Percentiles rank a stretch among this genome's conserved stretches.
Evolutionary conservation across 768 basidiomycete genomes (phyloP).

Genomic region (Auricularia cornea): DNA sequence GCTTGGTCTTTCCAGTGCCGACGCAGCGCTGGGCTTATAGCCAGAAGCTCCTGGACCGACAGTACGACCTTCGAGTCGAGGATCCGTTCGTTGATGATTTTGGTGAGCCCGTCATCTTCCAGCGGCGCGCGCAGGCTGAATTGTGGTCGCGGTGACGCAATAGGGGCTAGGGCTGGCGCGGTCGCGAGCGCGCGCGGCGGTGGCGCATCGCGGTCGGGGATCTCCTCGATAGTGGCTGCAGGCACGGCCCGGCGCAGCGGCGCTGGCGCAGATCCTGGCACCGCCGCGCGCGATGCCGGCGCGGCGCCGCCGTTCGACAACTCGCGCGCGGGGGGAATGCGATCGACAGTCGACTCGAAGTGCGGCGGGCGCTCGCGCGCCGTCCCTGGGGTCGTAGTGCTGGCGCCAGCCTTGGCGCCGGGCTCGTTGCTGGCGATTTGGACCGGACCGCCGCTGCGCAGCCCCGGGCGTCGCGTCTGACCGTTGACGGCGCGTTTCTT

Average conservation of each 20-base stretch:
- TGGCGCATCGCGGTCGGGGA: not conserved
- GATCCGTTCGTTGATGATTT: not conserved
- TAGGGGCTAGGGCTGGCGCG: not conserved
- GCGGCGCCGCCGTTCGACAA: too few species aligned
- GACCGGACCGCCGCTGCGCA: too few species aligned
- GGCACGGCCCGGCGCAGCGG: not conserved
- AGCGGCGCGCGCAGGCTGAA: not conserved
- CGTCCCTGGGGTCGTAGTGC: not conserved
- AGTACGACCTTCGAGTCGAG: not conserved
- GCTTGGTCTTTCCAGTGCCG: not conserved
- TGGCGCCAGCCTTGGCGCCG: too few species aligned
- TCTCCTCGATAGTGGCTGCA: not conserved
- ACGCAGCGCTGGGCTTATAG: not conserved
- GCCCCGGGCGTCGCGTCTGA: too few species aligned
- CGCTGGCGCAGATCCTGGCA: not conserved
- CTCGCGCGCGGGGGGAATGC: not conserved
- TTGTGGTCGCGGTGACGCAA: not conserved
- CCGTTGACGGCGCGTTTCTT: too few species aligned
- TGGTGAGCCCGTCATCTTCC: not conserved
- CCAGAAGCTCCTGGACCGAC: not conserved
- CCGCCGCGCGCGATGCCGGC: too few species aligned
- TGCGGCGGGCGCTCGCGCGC: not conserved
- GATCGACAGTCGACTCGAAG: not conserved
- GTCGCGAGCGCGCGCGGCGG: not conserved
- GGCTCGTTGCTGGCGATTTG: not conserved